A percentile compares a stretch with the other conserved stretches of the same genome.
Evolutionary conservation across 345 rosid genomes (phyloP).

Genomic region (Triadica sebifera): DNA sequence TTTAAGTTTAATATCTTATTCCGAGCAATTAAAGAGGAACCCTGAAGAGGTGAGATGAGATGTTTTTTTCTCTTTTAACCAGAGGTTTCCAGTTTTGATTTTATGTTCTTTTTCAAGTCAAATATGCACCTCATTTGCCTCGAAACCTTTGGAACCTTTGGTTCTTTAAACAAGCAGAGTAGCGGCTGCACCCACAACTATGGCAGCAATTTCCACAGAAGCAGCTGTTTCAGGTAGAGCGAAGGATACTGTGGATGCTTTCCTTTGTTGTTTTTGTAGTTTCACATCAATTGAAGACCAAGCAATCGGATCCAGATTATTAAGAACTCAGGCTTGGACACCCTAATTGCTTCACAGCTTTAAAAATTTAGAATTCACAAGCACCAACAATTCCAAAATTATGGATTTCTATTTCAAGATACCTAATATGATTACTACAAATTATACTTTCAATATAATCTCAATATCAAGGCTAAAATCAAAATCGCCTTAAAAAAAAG

Average conservation of each 20-base stretch:
- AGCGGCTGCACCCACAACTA: constrained; percentile 86
- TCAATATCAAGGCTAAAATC: neutral
- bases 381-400: constrained; percentile 3
- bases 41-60: too few relatives aligned
- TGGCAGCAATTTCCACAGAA: constrained; percentile 79
- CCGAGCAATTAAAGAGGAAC: too few relatives aligned
- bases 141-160: constrained; percentile 50
- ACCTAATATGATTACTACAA: neutral
- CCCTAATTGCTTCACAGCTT: constrained; percentile 33
- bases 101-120: neutral
- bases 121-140: constrained; percentile 49
- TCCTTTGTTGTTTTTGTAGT: constrained; percentile 29
- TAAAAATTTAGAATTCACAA: constrained; percentile 19
- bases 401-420: neutral
- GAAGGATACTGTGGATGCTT: constrained; percentile 23
- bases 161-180: constrained; percentile 59
- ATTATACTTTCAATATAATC: neutral
- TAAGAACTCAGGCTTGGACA: constrained; percentile 24
- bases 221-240: constrained; percentile 74
- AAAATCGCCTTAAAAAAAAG: neutral
- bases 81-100: too few relatives aligned
- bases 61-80: too few relatives aligned
- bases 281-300: constrained; percentile 28
- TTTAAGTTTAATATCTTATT: too few relatives aligned
- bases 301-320: constrained; percentile 11